Conservation (phyloP, 2,329 filamentous ascomycete species). For the Fonsecaea pedrosoi region DNA sequence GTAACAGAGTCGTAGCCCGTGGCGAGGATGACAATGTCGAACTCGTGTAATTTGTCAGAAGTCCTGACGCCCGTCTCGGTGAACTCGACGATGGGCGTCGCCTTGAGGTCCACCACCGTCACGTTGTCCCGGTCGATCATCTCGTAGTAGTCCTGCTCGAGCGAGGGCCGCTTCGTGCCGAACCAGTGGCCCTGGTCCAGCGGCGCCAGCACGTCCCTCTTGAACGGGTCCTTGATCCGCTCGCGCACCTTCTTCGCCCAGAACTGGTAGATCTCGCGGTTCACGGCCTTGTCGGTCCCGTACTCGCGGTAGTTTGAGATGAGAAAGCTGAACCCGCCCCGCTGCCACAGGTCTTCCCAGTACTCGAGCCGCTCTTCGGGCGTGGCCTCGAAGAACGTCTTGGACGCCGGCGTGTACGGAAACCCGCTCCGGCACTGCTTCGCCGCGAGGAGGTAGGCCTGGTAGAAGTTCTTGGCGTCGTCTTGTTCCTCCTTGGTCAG, state of each 20-base stretch:
- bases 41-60: slow-evolving; percentile 38
- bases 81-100: slow-evolving; percentile 51
- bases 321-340: slow-evolving; percentile 63
- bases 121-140: slow-evolving; percentile 56
- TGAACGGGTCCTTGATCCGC: slow-evolving; percentile 58
- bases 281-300: slow-evolving; percentile 53
- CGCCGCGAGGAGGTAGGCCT: slow-evolving; percentile 62
- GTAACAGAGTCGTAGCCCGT: slow-evolving; percentile 54
- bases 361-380: slow-evolving; percentile 48
- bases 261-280: slow-evolving; percentile 61
- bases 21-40: slow-evolving; percentile 51
- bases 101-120: slow-evolving; percentile 53
- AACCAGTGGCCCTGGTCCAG: slow-evolving; percentile 60
- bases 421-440: slow-evolving; percentile 68
- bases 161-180: slow-evolving; percentile 57
- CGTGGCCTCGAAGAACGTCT: slow-evolving; percentile 33
- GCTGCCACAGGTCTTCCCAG: slow-evolving; percentile 57
- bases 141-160: slow-evolving; percentile 61
- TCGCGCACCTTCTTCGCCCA: slow-evolving; percentile 60
- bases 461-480: slow-evolving; percentile 53
- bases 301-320: slow-evolving; percentile 59
- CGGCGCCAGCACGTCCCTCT: slow-evolving; percentile 62
- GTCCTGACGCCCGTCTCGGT: slow-evolving; percentile 50
- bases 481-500: slow-evolving; percentile 60
- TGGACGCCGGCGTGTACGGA: slow-evolving; percentile 61